phyloP scores from a whole-genome alignment of 257 asterid species.

The Gentiana straminea region DNA sequence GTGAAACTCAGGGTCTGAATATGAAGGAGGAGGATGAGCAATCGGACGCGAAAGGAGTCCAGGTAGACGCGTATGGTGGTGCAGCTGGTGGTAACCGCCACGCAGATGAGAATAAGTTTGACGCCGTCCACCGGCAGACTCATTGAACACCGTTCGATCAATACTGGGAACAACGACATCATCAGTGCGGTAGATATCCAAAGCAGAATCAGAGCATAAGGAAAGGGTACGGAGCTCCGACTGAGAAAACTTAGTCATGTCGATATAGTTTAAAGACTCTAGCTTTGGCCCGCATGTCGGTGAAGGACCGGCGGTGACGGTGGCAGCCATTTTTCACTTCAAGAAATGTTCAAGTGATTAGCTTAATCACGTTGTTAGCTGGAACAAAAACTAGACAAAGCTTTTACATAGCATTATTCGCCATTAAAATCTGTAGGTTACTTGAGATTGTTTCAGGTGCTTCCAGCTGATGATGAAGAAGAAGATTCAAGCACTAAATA shows the following conservation, averaged over 20 bases:
- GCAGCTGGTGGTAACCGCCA: conserved; percentile 33
- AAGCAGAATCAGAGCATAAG: conserved; percentile 42
- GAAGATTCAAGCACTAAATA: too few relatives aligned
- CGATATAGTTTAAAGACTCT: conserved; percentile 41
- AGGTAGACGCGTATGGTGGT: conserved; percentile 56
- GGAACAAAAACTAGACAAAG: too few relatives aligned
- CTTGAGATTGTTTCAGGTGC: too few relatives aligned
- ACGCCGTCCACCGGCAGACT: conserved; percentile 84
- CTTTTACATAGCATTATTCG: too few relatives aligned
- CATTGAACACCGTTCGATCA: conserved; percentile 74
- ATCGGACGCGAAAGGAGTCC: conserved; percentile 38
- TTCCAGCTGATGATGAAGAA: too few relatives aligned
- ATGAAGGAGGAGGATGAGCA: conserved; percentile 14
- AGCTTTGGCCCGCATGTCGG: conserved; percentile 21
- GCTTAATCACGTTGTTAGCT: too few relatives aligned
- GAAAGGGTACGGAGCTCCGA: conserved; percentile 77
- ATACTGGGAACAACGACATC: conserved; percentile 52
- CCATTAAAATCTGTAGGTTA: too few relatives aligned
- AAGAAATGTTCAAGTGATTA: too few relatives aligned
- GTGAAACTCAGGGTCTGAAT: conserved; percentile 56
- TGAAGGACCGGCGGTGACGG: conserved; percentile 12
- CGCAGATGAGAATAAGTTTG: conserved; percentile 71
- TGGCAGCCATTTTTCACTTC: conserved; percentile 31
- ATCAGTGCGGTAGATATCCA: conserved; percentile 34
- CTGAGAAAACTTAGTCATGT: conserved; percentile 53